Evolutionary conservation across 2,329 filamentous ascomycete genomes (phyloP).

Genomic region (Balansia obtecta): DNA sequence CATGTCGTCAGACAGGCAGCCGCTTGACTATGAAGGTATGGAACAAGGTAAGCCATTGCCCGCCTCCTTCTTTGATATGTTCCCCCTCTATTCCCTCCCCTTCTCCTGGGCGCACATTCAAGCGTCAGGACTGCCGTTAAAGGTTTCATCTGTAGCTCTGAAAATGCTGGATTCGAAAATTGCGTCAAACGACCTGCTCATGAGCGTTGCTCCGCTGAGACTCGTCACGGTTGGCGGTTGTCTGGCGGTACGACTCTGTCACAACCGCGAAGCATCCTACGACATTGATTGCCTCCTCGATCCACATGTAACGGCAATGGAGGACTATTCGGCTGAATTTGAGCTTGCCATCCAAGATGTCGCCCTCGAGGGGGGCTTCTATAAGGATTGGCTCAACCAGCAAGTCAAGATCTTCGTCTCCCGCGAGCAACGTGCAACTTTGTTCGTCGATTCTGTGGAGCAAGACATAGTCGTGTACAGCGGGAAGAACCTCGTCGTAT

Average conservation of each 20-base stretch:
- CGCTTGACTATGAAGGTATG: not conserved
- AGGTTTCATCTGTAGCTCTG: conserved; percentile 7
- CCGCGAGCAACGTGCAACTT: conserved; percentile 6
- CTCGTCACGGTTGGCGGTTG: conserved; percentile 14
- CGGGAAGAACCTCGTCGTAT: conserved; percentile 13
- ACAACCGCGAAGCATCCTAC: conserved; percentile 11
- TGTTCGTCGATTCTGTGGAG: conserved; percentile 14
- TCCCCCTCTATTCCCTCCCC: not conserved
- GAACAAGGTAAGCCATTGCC: not conserved
- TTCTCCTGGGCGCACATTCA: no score
- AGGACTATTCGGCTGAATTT: conserved; percentile 12
- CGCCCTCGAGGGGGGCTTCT: conserved; percentile 2
- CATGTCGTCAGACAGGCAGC: conserved; percentile 2
- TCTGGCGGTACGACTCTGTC: conserved; percentile 13
- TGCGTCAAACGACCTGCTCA: conserved; percentile 13
- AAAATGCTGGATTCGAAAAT: conserved; percentile 12
- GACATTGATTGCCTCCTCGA: conserved; percentile 16
- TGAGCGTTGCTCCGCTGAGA: conserved; percentile 15
- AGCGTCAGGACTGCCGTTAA: no score
- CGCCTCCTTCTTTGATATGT: not conserved
- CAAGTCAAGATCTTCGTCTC: conserved; percentile 12
- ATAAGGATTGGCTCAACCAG: conserved; percentile 13
- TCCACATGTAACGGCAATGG: conserved; percentile 13
- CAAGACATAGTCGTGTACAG: conserved; percentile 12
- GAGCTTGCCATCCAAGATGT: conserved; percentile 7